Percentiles rank a stretch among this genome's conserved stretches.
Evolutionary conservation across 225 moss, liverwort and hornwort genomes (phyloP).

Genomic region (Takakia lepidozioides): DNA sequence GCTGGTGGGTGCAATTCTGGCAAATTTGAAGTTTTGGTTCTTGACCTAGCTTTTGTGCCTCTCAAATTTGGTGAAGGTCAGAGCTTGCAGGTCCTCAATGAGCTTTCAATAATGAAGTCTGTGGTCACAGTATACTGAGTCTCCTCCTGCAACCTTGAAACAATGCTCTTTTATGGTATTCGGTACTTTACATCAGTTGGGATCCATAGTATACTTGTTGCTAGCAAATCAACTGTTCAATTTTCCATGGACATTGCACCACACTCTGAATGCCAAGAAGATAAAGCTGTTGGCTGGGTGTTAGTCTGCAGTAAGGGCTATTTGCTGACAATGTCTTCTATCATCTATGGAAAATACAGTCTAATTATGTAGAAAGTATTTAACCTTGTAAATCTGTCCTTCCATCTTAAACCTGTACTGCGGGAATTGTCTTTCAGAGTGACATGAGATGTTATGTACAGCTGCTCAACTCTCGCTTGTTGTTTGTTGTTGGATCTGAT

Average conservation of each 20-base stretch:
- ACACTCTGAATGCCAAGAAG: no score
- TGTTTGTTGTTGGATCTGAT: slow-evolving; percentile 15
- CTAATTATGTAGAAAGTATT: no score
- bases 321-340: no score
- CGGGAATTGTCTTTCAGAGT: neutral
- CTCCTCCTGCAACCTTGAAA: neutral
- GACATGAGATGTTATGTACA: neutral
- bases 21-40: no score
- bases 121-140: no score
- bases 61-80: neutral
- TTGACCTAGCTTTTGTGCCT: neutral
- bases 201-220: no score
- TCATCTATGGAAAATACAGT: no score
- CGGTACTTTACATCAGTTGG: neutral
- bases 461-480: slow-evolving; percentile 4
- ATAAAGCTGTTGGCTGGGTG: no score
- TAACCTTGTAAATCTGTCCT: neutral
- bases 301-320: no score
- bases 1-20: slow-evolving; percentile 75
- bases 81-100: neutral
- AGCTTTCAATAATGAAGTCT: neutral
- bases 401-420: neutral
- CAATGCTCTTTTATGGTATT: slow-evolving; percentile 1
- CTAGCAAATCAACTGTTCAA: no score
- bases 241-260: no score